Evolutionary conservation across 176 grass and related monocot genomes (phyloP).

Genomic region (Aegilops speltoides): DNA sequence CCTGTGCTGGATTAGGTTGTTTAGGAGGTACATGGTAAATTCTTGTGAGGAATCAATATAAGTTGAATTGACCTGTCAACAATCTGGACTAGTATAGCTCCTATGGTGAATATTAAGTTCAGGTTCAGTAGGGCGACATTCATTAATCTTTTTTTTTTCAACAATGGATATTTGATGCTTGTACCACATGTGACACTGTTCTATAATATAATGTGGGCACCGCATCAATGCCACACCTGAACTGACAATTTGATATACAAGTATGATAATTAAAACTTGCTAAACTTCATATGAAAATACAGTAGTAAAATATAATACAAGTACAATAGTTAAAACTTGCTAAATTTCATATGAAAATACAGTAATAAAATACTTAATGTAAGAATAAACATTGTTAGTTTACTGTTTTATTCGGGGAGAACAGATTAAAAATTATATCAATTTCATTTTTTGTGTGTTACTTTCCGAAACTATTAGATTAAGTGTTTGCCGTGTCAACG

Average conservation of each 20-base stretch:
- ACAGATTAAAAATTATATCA: background rate
- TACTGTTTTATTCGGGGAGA: background rate
- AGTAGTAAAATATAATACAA: background rate
- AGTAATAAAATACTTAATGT: background rate
- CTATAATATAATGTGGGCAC: constrained; percentile 1
- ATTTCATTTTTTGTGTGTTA: background rate
- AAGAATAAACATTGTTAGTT: background rate
- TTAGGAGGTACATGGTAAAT: background rate
- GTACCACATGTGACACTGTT: background rate
- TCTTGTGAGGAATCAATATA: background rate
- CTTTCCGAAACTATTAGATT: background rate
- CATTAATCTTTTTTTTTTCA: background rate
- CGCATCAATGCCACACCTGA: background rate
- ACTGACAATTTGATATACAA: constrained; percentile 2
- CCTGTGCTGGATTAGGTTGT: background rate
- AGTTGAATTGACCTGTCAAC: background rate
- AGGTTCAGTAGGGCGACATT: background rate
- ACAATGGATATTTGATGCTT: background rate
- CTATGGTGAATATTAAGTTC: background rate
- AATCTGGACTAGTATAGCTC: background rate
- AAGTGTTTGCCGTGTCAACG: background rate
- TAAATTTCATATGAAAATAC: background rate
- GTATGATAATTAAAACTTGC: background rate
- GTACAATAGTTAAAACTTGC: background rate
- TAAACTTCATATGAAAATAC: background rate